Conservation (phyloP, 306 rosid genomes). For the Medicago lupulina region DNA sequence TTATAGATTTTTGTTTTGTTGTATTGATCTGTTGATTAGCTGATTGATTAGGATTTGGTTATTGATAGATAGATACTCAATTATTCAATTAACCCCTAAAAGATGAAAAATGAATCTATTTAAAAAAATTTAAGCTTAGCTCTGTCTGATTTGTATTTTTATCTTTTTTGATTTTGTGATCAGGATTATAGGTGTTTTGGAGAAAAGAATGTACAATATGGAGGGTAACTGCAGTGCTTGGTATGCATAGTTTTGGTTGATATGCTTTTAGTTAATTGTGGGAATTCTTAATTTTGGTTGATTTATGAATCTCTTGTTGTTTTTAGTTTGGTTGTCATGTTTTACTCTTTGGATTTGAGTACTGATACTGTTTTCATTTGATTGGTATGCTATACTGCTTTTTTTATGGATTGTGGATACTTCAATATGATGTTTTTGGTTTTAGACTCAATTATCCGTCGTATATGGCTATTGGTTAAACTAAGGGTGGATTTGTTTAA, state of each 20-base stretch:
- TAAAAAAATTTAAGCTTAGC: neutral
- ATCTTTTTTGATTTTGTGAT: conserved; percentile 36
- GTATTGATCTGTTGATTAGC: neutral
- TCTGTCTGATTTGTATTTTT: conserved; percentile 12
- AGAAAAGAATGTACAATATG: conserved; percentile 45
- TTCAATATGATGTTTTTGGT: conserved; percentile 1
- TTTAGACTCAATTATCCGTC: neutral
- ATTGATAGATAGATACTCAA: neutral
- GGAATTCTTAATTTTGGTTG: neutral
- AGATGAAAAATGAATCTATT: no score
- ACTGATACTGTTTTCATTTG: neutral
- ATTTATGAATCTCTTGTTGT: conserved; percentile 1
- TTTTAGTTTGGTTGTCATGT: conserved; percentile 5
- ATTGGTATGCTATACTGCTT: neutral
- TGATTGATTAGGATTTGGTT: conserved; percentile 7
- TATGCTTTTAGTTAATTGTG: neutral
- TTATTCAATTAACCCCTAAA: no score
- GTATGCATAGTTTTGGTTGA: conserved; percentile 40
- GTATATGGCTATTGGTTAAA: conserved; percentile 7
- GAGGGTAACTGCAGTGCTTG: conserved; percentile 35
- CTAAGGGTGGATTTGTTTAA: neutral
- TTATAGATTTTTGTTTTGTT: neutral
- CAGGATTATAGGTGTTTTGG: conserved; percentile 51
- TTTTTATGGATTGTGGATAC: neutral
- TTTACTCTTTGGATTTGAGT: neutral